Evolutionary conservation across 306 rosid species (phyloP), one percentile per base, ranked within the genome.

Genomic region (Adenanthera pavonina): DNA sequence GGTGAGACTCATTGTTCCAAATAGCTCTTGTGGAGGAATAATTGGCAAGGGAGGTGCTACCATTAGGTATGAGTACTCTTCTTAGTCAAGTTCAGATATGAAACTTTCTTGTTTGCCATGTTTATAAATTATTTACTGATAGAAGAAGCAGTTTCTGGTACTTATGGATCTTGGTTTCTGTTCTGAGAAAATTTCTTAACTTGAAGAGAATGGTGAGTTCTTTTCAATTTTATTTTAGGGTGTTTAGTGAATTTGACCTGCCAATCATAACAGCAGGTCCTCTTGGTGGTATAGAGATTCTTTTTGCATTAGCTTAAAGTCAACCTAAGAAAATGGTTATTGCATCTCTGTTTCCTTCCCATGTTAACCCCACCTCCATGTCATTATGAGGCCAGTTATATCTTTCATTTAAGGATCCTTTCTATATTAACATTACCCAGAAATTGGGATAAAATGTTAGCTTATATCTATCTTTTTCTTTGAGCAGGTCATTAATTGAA

Each of bases 31-130:
- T 82, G 99, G 99, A 85, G 99, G 98, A 80, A 92, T 96, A 85
- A 96, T 96, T 82, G 99, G 99, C 82, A 96, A 96, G 86, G 98
- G 97, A 82, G 99, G 99, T 19, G 87, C 99, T 80, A 96, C 98
- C 67, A 96, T 96, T 74, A 96, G 97, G 99, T 96, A 91, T 61
- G 85, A 48, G 60, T 76, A 53, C 69, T 76, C 15, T 75, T 69
- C 73, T 75, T 78, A 44, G 59, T 86, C 67, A 74, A 72, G 13
- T 9, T 14, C 1, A n/a, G 70, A 16, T 80, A 46, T 34, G 17
- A 25, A 72, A 40, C 46, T 40, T 40, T 65, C 41, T n/a, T 77
- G 74, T 78, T 86, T 83, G 34, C 66, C 20, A 14, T 78, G 74
- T 46, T 72, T 74, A 34, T 79, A 46, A 60, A 74, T 59, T 52